These are phyloP conservation scores for Lecanosticta acicola DNA, from an alignment of 2,329 filamentous ascomycete genomes.

Conservation along the genomic window DNA sequence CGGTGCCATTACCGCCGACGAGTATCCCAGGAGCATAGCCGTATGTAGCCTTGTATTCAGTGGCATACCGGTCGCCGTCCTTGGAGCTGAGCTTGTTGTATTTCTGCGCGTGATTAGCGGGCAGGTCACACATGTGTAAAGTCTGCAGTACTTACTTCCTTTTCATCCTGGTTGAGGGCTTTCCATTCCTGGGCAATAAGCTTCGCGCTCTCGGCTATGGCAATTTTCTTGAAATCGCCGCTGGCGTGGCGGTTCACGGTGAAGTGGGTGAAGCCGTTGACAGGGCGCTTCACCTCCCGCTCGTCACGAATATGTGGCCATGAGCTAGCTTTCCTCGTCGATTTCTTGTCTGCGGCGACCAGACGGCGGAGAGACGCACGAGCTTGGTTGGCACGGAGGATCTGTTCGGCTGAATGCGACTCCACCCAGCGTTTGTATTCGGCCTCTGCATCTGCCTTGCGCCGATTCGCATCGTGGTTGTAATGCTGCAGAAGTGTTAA, in stretches of 20 bases:
- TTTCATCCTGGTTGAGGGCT: conserved; percentile 41
- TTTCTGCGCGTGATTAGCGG: conserved; percentile 15
- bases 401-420: conserved; percentile 51
- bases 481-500: conserved; percentile 42
- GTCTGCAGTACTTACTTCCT: conserved; percentile 37
- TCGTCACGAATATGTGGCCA: conserved; percentile 48
- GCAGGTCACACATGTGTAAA: too few relatives aligned
- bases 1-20: too few relatives aligned
- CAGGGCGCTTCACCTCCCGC: conserved; percentile 45
- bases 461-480: conserved; percentile 47
- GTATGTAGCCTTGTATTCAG: conserved; percentile 12
- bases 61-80: conserved; percentile 10
- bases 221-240: conserved; percentile 49
- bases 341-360: conserved; percentile 8
- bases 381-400: conserved; percentile 55
- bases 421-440: conserved; percentile 52
- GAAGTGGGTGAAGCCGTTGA: conserved; percentile 42
- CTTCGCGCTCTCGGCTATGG: conserved; percentile 35
- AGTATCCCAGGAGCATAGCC: conserved; percentile 29
- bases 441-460: conserved; percentile 39
- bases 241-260: conserved; percentile 38
- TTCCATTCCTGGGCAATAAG: conserved; percentile 47
- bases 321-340: conserved; percentile 2
- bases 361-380: conserved; percentile 36
- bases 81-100: conserved; percentile 9